Conservation (phyloP, 2,329 filamentous ascomycete genomes). For the Aspergillus brunneoviolaceus region DNA sequence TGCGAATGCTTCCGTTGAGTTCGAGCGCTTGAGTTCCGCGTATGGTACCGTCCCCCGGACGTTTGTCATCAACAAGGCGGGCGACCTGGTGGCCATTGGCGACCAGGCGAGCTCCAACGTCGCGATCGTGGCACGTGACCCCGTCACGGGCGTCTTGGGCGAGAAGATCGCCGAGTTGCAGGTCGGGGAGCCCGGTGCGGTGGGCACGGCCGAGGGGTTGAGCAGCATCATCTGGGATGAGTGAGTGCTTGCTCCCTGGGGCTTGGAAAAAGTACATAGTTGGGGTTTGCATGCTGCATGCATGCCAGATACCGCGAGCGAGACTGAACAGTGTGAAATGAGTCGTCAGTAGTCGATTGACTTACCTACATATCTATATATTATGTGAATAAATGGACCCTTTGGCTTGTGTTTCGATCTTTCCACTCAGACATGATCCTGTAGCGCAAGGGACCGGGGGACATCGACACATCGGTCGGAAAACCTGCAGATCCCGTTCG, state of each 20-base stretch:
- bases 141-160: constrained; percentile 59
- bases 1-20: constrained; percentile 62
- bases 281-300: too few relatives aligned
- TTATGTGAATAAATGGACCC: too few relatives aligned
- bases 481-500: constrained; percentile 50
- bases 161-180: constrained; percentile 30
- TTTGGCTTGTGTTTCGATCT: too few relatives aligned
- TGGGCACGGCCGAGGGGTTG: constrained; percentile 30
- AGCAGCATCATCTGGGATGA: constrained; percentile 40
- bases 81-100: constrained; percentile 64
- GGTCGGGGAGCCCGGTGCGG: constrained; percentile 30
- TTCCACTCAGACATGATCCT: too few relatives aligned
- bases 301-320: too few relatives aligned
- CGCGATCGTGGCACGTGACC: constrained; percentile 61
- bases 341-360: too few relatives aligned
- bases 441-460: too few relatives aligned
- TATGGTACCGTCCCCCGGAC: constrained; percentile 67
- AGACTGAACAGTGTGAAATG: too few relatives aligned
- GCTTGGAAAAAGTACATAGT: too few relatives aligned
- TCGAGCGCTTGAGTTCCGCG: constrained; percentile 60
- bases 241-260: constrained; percentile 9
- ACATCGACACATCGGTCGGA: constrained; percentile 37
- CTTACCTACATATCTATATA: too few relatives aligned
- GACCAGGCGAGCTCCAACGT: constrained; percentile 63
- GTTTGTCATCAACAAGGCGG: constrained; percentile 65